Percentiles rank a stretch among this genome's conserved stretches.
Evolutionary conservation across 2,329 filamentous ascomycete genomes (phyloP).

Genomic region (Colletotrichum somersetense): DNA sequence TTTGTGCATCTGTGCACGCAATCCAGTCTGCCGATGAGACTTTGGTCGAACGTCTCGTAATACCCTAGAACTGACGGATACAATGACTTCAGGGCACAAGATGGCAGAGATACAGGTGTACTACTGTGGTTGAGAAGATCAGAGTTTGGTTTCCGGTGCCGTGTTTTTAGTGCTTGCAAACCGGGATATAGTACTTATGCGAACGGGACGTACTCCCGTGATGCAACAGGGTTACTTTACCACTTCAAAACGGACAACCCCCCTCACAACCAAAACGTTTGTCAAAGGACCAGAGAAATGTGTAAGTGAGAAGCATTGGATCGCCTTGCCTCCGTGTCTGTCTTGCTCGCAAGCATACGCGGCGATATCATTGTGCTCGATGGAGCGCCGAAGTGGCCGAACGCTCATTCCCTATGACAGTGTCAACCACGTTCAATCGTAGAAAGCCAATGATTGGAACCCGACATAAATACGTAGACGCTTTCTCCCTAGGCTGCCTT

Average conservation of each 20-base stretch:
- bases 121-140: no score
- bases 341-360: background rate
- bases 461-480: background rate
- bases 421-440: background rate
- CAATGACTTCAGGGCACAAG: background rate
- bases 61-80: background rate
- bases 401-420: background rate
- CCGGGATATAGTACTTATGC: background rate
- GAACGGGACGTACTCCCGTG: background rate
- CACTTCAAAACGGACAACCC: no score
- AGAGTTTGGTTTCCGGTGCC: background rate
- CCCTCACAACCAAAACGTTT: background rate
- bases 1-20: background rate
- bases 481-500: background rate
- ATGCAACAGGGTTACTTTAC: background rate
- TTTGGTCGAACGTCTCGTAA: background rate
- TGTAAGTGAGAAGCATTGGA: background rate
- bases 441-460: background rate
- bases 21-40: background rate
- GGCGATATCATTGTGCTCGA: background rate
- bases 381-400: background rate
- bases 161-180: background rate
- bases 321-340: background rate
- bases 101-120: no score
- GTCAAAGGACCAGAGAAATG: no score